Percentiles rank a stretch among this genome's conserved stretches.
Conservation (phyloP, 2,329 filamentous ascomycete species). For the Claviceps pusilla region DNA sequence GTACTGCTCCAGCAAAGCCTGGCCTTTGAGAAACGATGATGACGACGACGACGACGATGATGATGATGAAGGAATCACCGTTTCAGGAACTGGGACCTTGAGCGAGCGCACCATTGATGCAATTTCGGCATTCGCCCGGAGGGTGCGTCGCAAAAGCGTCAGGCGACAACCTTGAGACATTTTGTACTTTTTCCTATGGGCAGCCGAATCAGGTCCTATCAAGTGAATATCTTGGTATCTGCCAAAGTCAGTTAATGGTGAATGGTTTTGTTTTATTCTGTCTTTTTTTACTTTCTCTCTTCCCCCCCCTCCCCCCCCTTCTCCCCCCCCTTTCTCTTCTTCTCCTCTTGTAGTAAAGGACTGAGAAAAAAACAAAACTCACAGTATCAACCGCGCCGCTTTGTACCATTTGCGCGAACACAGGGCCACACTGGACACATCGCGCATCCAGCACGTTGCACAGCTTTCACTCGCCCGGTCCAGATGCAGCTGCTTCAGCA, state of each 20-base stretch:
- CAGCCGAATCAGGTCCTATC: slow-evolving; percentile 38
- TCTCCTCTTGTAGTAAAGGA: no score
- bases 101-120: slow-evolving; percentile 41
- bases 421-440: slow-evolving; percentile 36
- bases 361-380: slow-evolving; percentile 13
- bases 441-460: slow-evolving; percentile 51
- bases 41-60: not conserved
- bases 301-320: no score
- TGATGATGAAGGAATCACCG: slow-evolving; percentile 7
- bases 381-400: slow-evolving; percentile 36
- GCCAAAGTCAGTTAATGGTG: not conserved
- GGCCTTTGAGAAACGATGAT: slow-evolving; percentile 10
- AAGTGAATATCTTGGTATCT: slow-evolving; percentile 46
- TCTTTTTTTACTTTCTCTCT: no score
- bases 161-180: slow-evolving; percentile 36
- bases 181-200: slow-evolving; percentile 44
- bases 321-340: no score
- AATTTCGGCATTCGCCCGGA: slow-evolving; percentile 37
- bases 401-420: slow-evolving; percentile 37
- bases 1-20: slow-evolving; percentile 32
- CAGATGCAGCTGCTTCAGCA: slow-evolving; percentile 38
- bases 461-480: slow-evolving; percentile 34
- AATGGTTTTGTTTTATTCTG: no score
- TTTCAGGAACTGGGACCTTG: slow-evolving; percentile 34
- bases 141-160: slow-evolving; percentile 40